A percentile compares a stretch with the other conserved stretches of the same genome.
These are phyloP conservation scores for Zasmidium angulare DNA, from an alignment of 2,329 filamentous ascomycete species.

Conservation along the genomic window DNA sequence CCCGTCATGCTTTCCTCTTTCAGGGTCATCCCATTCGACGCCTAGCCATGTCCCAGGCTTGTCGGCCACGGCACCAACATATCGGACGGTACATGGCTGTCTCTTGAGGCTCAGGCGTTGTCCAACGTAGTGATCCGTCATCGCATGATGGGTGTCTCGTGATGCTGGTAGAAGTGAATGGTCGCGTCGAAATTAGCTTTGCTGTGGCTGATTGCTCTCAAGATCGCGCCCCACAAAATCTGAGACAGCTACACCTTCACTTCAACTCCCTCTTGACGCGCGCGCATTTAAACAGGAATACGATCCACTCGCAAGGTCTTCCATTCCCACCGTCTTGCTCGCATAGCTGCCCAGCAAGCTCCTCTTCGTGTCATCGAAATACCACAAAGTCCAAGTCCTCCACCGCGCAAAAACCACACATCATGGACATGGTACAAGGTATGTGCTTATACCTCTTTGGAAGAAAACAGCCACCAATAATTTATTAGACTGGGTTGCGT, in stretches of 20 bases:
- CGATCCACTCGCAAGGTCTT: background rate
- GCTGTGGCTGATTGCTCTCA: background rate
- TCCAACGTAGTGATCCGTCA: slow-evolving; percentile 43
- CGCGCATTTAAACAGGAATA: background rate
- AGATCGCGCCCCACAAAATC: background rate
- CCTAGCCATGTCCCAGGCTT: slow-evolving; percentile 83
- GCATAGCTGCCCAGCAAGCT: too few species aligned
- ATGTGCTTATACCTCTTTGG: background rate
- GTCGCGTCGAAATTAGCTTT: background rate
- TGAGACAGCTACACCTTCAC: background rate
- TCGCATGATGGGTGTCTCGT: slow-evolving; percentile 1
- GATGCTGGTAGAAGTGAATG: background rate
- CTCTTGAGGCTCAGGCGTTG: slow-evolving; percentile 79
- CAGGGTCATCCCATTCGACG: slow-evolving; percentile 92
- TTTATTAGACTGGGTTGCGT: slow-evolving; percentile 32
- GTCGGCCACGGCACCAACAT: slow-evolving; percentile 72
- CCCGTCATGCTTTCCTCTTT: slow-evolving; percentile 86
- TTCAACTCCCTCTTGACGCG: background rate
- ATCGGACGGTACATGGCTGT: slow-evolving; percentile 79
- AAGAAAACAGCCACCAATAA: background rate
- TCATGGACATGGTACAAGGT: slow-evolving; percentile 35
- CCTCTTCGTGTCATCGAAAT: background rate
- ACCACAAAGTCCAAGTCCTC: background rate
- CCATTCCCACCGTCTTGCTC: too few species aligned
- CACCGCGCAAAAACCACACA: background rate